A percentile compares a stretch with the other conserved stretches of the same genome.
Evolutionary conservation across 164 flowering plant species (phyloP).

Genomic region (Dillenia turbinata): DNA sequence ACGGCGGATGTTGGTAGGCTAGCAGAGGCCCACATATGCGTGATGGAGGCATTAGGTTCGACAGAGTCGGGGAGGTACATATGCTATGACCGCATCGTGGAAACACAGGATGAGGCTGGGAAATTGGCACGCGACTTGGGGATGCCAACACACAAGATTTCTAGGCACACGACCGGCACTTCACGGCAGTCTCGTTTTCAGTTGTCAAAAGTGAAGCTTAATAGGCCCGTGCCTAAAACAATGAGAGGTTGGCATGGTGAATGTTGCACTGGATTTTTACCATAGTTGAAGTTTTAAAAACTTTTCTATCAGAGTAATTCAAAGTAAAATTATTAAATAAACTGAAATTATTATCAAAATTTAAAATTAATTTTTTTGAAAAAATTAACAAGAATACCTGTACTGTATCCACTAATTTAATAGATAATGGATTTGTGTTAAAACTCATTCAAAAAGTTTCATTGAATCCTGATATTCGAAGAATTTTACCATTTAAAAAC

Average conservation of each 20-base stretch:
- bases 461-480: no score
- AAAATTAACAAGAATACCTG: no score
- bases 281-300: no score
- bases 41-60: constrained; percentile 49
- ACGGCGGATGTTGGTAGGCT: constrained; percentile 40
- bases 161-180: constrained; percentile 3
- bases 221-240: constrained; percentile 29
- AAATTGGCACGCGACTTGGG: constrained; percentile 37
- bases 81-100: constrained; percentile 49
- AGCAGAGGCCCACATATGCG: constrained; percentile 59
- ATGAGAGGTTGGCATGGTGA: not conserved
- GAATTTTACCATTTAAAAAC: no score
- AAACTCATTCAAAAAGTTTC: no score
- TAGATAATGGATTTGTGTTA: no score
- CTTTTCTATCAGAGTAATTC: no score
- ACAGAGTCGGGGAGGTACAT: constrained; percentile 58
- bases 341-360: no score
- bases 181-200: constrained; percentile 5
- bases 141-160: constrained; percentile 20
- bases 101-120: constrained; percentile 30
- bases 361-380: no score
- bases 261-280: no score
- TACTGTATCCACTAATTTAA: no score
- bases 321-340: no score
- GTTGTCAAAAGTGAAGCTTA: constrained; percentile 46